Evolutionary conservation across 495 filamentous ascomycete species (phyloP).

Genomic region (Aspergillus egyptiacus): DNA sequence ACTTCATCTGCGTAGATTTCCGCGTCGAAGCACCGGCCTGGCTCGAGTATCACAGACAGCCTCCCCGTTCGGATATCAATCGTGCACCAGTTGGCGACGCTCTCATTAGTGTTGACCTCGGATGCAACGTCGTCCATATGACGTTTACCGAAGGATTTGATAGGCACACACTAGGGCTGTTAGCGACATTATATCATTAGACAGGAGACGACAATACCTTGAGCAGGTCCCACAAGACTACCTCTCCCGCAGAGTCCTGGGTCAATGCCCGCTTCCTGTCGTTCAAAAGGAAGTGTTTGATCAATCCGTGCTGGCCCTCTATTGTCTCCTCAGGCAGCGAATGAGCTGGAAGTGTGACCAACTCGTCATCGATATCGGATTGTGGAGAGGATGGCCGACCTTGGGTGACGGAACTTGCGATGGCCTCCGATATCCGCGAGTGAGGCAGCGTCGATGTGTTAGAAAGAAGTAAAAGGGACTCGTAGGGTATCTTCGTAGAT

Average conservation of each 20-base stretch:
- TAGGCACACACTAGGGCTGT: slow-evolving; percentile 63
- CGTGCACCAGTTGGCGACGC: slow-evolving; percentile 88
- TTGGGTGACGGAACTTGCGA: slow-evolving; percentile 44
- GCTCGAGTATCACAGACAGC: slow-evolving; percentile 83
- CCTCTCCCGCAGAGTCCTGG: slow-evolving; percentile 89
- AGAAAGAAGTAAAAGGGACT: slow-evolving; percentile 70
- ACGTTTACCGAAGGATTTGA: slow-evolving; percentile 83
- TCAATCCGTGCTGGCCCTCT: slow-evolving; percentile 89
- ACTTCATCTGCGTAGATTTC: slow-evolving; percentile 95
- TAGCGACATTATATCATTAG: neutral
- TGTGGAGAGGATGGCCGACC: slow-evolving; percentile 54
- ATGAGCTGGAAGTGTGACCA: slow-evolving; percentile 60
- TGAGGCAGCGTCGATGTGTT: slow-evolving; percentile 71
- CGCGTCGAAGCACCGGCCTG: slow-evolving; percentile 95
- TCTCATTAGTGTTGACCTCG: slow-evolving; percentile 81
- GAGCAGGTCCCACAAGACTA: slow-evolving; percentile 92
- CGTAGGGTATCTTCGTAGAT: slow-evolving; percentile 66
- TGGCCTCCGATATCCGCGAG: slow-evolving; percentile 42
- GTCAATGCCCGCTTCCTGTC: slow-evolving; percentile 85
- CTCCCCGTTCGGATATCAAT: slow-evolving; percentile 90
- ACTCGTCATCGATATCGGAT: slow-evolving; percentile 52
- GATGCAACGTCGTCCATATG: slow-evolving; percentile 88
- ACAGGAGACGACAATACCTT: slow-evolving; percentile 45
- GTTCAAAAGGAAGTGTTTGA: slow-evolving; percentile 89
- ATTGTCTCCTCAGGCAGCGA: slow-evolving; percentile 79